Conservation (phyloP, 1,284 basidiomycete species). For the Leccinum laetum region DNA sequence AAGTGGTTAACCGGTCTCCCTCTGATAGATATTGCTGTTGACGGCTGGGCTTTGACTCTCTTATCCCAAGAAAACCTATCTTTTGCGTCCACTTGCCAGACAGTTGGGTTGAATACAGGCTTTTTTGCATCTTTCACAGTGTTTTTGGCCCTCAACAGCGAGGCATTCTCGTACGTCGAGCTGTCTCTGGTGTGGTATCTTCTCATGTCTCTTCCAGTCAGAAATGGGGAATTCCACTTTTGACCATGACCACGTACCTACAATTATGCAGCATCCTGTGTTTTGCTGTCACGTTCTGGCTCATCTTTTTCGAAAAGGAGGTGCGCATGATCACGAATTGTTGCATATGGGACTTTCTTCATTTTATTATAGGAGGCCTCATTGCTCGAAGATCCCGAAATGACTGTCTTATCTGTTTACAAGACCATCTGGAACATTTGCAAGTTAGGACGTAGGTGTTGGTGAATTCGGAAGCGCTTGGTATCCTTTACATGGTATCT, state of each 20-base stretch:
- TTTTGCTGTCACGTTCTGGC: slow-evolving; percentile 83
- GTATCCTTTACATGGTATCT: not conserved
- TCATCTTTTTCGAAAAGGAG: slow-evolving; percentile 90
- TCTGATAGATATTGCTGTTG: slow-evolving; percentile 89
- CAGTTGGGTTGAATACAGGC: slow-evolving; percentile 95
- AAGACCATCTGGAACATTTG: slow-evolving; percentile 95
- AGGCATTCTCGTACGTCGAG: slow-evolving; percentile 79
- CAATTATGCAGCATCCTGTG: slow-evolving; percentile 87
- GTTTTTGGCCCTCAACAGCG: slow-evolving; percentile 95
- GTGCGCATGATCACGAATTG: slow-evolving; percentile 43
- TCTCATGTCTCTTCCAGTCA: slow-evolving; percentile 37
- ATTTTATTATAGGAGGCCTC: slow-evolving; percentile 63
- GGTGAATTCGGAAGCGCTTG: not conserved
- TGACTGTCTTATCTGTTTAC: slow-evolving; percentile 92
- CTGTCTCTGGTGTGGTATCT: not conserved
- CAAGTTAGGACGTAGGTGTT: slow-evolving; percentile 76
- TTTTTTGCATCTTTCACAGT: slow-evolving; percentile 98
- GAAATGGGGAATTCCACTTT: slow-evolving; percentile 86
- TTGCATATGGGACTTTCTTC: slow-evolving; percentile 5
- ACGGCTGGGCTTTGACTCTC: slow-evolving; percentile 97
- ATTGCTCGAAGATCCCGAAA: slow-evolving; percentile 71
- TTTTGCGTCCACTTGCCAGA: slow-evolving; percentile 98
- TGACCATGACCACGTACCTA: slow-evolving; percentile 84
- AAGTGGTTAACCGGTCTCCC: slow-evolving; percentile 4
- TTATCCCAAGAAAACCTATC: slow-evolving; percentile 95